Conservation (phyloP, 2,329 filamentous ascomycete species). For the Botrytis tulipae region DNA sequence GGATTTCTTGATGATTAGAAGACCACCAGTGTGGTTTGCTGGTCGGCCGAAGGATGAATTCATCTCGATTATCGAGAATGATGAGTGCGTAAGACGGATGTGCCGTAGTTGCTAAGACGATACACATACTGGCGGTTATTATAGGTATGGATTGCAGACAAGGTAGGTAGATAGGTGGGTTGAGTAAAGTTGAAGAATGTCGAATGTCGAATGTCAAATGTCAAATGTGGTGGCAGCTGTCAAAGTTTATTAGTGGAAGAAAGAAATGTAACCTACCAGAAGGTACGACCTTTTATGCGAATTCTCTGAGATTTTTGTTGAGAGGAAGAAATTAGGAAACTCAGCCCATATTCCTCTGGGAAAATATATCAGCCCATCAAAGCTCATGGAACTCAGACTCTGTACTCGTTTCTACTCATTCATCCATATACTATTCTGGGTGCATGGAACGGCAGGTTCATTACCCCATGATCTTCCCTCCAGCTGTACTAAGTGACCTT, state of each 20-base stretch:
- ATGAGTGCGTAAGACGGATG: conserved; percentile 75
- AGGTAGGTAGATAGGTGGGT: background rate
- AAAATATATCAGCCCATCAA: background rate
- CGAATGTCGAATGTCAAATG: background rate
- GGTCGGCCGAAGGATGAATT: conserved; percentile 64
- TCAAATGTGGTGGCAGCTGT: background rate
- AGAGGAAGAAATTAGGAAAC: background rate
- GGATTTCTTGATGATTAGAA: conserved; percentile 41
- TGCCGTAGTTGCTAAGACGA: conserved; percentile 71
- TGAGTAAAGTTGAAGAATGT: conserved; percentile 13
- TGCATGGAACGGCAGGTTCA: background rate
- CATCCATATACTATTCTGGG: background rate
- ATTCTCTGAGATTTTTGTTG: background rate
- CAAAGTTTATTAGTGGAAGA: background rate
- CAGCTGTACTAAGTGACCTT: background rate
- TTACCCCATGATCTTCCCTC: background rate
- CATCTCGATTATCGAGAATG: conserved; percentile 75
- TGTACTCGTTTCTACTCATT: background rate
- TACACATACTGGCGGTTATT: conserved; percentile 60
- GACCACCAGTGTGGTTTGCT: conserved; percentile 63
- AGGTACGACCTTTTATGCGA: conserved; percentile 1
- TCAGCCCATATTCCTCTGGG: background rate
- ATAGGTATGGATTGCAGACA: background rate
- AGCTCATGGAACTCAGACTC: background rate
- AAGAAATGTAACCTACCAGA: conserved; percentile 14